Evolutionary conservation across 169 alveolate species (phyloP).

Genomic region (Plasmodium berghei): DNA sequence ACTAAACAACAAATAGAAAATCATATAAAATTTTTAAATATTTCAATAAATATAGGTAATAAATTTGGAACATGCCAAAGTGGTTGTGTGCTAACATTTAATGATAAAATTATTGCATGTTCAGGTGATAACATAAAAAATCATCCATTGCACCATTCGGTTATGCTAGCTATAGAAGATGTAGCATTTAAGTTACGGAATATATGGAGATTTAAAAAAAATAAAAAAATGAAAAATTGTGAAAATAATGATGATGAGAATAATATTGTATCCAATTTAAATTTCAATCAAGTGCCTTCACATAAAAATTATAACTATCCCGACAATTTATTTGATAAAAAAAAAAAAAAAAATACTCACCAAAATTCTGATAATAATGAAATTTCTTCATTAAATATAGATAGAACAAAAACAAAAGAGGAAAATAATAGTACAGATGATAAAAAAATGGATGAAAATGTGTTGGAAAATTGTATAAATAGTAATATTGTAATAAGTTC

Average conservation of each 20-base stretch:
- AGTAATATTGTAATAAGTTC: background rate
- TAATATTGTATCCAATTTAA: background rate
- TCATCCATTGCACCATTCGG: slow-evolving; percentile 86
- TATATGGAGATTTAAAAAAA: slow-evolving; percentile 48
- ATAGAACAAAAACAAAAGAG: background rate
- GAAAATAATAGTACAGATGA: background rate
- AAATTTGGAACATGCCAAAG: slow-evolving; percentile 74
- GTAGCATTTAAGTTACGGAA: slow-evolving; percentile 75
- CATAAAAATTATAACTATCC: no score
- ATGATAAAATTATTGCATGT: slow-evolving; percentile 82
- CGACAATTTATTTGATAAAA: no score
- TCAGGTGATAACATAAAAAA: slow-evolving; percentile 84
- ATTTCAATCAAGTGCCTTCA: background rate
- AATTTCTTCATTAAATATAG: background rate
- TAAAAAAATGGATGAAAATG: slow-evolving; percentile 10
- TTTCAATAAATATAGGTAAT: slow-evolving; percentile 45
- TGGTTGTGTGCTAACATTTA: slow-evolving; percentile 86
- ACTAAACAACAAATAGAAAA: slow-evolving; percentile 70
- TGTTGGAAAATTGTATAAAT: slow-evolving; percentile 11
- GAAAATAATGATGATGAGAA: background rate
- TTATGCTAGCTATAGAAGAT: slow-evolving; percentile 84
- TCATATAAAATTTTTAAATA: slow-evolving; percentile 37
- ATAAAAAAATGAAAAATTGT: slow-evolving; percentile 17
- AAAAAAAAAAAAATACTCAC: background rate
- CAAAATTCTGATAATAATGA: background rate